Evolutionary conservation across 2,329 filamentous ascomycete genomes (phyloP), one percentile per base, ranked within the genome.

Genomic region (Botrytis paeoniae): DNA sequence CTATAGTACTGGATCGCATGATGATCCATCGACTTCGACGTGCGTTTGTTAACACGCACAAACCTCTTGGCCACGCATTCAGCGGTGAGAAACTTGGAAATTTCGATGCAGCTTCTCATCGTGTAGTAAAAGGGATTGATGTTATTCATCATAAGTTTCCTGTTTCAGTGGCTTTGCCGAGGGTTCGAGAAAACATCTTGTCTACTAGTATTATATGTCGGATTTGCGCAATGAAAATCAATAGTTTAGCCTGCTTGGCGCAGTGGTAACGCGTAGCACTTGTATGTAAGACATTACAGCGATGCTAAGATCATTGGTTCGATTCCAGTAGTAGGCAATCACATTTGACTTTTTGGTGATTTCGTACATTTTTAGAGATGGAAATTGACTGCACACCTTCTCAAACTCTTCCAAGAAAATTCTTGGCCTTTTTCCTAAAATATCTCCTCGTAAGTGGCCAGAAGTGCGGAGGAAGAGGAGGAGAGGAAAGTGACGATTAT

Each of bases 211-310:
- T 29, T 0, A 54, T 68, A 39, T 68, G 29, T 22, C 1, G 4
- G 14, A 29, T 29, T 37, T 1, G 18, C 1, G 4, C 6, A 0
- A 6, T 16, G 9, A 0, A 37, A 29, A 39, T 8, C 1, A 5
- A 39, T 39, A 10, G 4, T 1, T 39, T 22, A 25, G 48, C 65
- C 48, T 68, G 35, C 65, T 68, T 57, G 48, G 45, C 65, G 65
- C 65, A 41, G 48, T 68, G 65, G 65, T 68, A 68, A 68, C 64
- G 45, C 45, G 64, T 68, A 68, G 64, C 64, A 68, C 45, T 68
- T 68, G 64, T 68, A 68, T 22, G 32, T 37, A 10, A n/a, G 0
- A 6, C 1, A 20, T 9, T 29, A 22, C 16, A 32, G 64, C n/a
- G 20, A 68, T 68, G 65, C 65, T 57, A 10, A 68, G 48, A 68